These are phyloP conservation scores for Chaetoscypha palmicola DNA, from an alignment of 2,329 filamentous ascomycete genomes.

Conservation along the genomic window DNA sequence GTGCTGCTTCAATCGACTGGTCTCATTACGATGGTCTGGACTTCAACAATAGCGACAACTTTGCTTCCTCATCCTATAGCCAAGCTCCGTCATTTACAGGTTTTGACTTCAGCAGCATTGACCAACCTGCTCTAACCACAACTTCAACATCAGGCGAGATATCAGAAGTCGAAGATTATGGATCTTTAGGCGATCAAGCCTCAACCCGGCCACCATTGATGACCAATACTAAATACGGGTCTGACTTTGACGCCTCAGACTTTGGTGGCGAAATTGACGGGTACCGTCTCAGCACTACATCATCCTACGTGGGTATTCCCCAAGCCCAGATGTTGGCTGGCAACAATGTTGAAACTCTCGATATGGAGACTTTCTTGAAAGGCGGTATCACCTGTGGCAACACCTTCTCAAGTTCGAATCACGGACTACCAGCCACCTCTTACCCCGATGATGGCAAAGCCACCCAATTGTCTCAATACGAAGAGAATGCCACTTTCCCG, in stretches of 20 bases:
- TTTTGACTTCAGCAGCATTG: slow-evolving; percentile 48
- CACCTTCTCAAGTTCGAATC: slow-evolving; percentile 11
- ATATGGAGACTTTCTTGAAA: slow-evolving; percentile 51
- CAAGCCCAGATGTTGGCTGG: slow-evolving; percentile 39
- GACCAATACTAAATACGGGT: slow-evolving; percentile 33
- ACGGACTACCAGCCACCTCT: slow-evolving; percentile 18
- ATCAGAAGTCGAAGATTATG: slow-evolving; percentile 57
- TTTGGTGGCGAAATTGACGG: slow-evolving; percentile 38
- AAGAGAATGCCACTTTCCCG: slow-evolving; percentile 29
- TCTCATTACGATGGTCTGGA: slow-evolving; percentile 46
- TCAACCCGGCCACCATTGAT: slow-evolving; percentile 31
- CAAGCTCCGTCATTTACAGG: slow-evolving; percentile 47
- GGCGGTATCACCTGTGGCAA: slow-evolving; percentile 15
- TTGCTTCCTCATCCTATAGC: slow-evolving; percentile 48
- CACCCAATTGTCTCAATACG: slow-evolving; percentile 33
- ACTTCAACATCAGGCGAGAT: slow-evolving; percentile 61
- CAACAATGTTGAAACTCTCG: slow-evolving; percentile 43
- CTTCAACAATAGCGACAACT: slow-evolving; percentile 39
- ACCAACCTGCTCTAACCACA: slow-evolving; percentile 48
- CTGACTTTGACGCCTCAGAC: slow-evolving; percentile 34
- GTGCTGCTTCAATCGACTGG: slow-evolving; percentile 49
- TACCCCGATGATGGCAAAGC: slow-evolving; percentile 35
- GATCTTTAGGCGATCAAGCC: slow-evolving; percentile 36
- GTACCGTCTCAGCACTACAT: slow-evolving; percentile 42
- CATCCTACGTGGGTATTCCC: slow-evolving; percentile 41